Percentiles rank a stretch among this genome's conserved stretches.
These are phyloP conservation scores for Colletotrichum gloeosporioides DNA, from an alignment of 2,329 filamentous ascomycete genomes.

Conservation along the genomic window DNA sequence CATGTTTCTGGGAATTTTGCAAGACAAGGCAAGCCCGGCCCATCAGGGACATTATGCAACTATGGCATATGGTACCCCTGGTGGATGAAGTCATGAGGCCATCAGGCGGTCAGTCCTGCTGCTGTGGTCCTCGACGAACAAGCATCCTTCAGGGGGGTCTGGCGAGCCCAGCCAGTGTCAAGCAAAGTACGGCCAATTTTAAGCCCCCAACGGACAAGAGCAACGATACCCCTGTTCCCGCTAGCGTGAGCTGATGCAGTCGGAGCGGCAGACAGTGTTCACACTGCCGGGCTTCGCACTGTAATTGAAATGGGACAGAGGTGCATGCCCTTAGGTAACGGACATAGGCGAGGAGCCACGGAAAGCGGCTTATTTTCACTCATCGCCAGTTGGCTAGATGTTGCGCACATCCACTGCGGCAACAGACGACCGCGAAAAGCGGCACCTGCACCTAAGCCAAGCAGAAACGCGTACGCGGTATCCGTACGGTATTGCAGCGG, in stretches of 20 bases:
- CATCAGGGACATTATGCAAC: slow-evolving; percentile 11
- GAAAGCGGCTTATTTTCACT: slow-evolving; percentile 13
- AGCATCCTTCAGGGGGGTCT: not conserved
- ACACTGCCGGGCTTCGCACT: not conserved
- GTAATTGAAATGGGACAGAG: not conserved
- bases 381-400: not conserved
- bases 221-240: not conserved
- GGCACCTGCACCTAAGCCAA: not conserved
- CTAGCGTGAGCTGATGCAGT: not conserved
- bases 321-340: slow-evolving; percentile 11
- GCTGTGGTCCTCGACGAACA: not conserved
- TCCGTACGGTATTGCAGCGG: not conserved
- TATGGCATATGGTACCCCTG: slow-evolving; percentile 9
- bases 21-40: not conserved
- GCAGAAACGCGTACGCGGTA: not conserved
- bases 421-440: not conserved
- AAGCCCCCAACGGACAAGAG: slow-evolving; percentile 15
- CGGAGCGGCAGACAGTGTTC: not conserved
- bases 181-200: slow-evolving; percentile 13
- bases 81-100: slow-evolving; percentile 19
- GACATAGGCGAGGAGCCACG: not conserved
- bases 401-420: slow-evolving; percentile 1
- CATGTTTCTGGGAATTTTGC: slow-evolving; percentile 3
- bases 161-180: not conserved
- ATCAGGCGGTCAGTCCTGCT: slow-evolving; percentile 13